phyloP scores from a whole-genome alignment of 2,329 filamentous ascomycete genomes.

The Epichloe bromicola region DNA sequence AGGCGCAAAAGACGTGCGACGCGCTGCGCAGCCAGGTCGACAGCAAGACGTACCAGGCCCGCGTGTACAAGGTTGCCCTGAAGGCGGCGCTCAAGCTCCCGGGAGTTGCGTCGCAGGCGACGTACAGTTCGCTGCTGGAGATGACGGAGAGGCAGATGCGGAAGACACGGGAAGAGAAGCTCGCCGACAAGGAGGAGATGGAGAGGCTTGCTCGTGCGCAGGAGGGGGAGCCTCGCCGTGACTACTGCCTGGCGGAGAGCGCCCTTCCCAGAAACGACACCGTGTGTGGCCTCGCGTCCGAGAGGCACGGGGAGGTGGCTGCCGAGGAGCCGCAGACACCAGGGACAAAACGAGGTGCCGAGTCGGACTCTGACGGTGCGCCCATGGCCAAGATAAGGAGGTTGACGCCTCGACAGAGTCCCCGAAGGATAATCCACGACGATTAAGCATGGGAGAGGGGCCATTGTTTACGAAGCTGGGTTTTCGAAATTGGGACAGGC shows the following conservation, averaged over 20 bases:
- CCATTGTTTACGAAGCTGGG: no score
- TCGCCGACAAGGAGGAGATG: neutral
- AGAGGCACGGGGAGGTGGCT: neutral
- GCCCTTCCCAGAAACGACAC: neutral
- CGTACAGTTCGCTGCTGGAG: neutral
- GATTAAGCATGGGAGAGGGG: neutral
- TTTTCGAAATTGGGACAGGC: no score
- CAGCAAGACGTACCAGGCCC: neutral
- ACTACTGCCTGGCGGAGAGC: neutral
- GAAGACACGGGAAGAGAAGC: neutral
- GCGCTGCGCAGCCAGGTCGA: neutral
- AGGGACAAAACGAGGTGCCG: no score
- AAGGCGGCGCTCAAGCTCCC: conserved; percentile 4
- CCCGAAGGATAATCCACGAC: neutral
- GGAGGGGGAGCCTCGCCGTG: neutral
- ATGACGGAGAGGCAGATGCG: neutral
- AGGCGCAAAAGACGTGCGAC: neutral
- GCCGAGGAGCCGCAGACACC: neutral
- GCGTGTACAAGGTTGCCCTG: conserved; percentile 5
- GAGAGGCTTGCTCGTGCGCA: neutral
- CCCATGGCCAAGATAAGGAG: neutral
- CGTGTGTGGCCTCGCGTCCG: neutral
- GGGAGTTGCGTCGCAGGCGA: neutral
- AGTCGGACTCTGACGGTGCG: neutral
- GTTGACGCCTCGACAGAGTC: neutral